Evolutionary conservation across 75 land plant species (phyloP).

Genomic region (Cunninghamia lanceolata): DNA sequence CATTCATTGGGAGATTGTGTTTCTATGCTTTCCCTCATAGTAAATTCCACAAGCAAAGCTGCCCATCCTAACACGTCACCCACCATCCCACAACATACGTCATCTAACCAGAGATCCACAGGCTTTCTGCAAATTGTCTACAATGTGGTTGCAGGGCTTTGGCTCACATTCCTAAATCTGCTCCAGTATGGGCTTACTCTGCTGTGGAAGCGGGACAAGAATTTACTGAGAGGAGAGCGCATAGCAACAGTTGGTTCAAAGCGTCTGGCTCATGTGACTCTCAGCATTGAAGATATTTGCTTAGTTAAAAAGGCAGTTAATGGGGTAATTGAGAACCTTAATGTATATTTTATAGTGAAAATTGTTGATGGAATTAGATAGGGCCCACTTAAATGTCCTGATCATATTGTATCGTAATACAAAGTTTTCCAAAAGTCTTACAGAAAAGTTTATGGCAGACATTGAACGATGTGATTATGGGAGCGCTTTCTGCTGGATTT

Average conservation of each 20-base stretch:
- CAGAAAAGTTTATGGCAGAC: constrained; percentile 38
- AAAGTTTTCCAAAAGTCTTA: not conserved
- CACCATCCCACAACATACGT: no score
- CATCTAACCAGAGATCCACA: not conserved
- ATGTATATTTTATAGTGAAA: not conserved
- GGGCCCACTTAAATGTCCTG: not conserved
- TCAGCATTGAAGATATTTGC: no score
- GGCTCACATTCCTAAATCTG: not conserved
- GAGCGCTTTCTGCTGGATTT: constrained; percentile 14
- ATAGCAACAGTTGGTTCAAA: not conserved
- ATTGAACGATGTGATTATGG: constrained; percentile 75
- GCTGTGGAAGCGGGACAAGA: not conserved
- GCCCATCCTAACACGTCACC: not conserved
- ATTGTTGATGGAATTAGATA: no score
- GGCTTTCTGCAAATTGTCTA: not conserved
- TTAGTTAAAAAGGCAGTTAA: no score
- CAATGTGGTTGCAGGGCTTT: not conserved
- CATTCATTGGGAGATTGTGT: no score
- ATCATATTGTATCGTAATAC: no score
- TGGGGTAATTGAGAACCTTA: not conserved
- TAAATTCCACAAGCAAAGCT: not conserved
- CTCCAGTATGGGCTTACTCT: not conserved
- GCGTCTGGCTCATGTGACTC: no score
- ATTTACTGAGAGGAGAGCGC: not conserved
- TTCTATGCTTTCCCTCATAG: no score